Evolutionary conservation across 129 eudicot genomes (phyloP).

Genomic region (Chrysanthemum seticuspe): DNA sequence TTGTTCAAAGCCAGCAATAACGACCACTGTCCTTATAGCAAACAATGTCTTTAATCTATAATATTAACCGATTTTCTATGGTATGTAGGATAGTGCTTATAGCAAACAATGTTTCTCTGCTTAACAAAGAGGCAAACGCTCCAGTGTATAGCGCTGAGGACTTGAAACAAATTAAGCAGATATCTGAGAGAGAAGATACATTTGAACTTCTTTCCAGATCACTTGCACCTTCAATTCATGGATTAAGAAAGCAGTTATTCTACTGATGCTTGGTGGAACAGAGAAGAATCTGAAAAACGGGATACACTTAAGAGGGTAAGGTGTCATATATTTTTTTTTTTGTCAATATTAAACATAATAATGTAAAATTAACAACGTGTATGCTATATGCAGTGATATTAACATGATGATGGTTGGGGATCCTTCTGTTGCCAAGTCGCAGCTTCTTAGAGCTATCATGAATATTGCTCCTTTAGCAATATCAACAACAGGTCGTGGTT

Average conservation of each 20-base stretch:
- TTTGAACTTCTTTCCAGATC: constrained; percentile 88
- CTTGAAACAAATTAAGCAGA: constrained; percentile 64
- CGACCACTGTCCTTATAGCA: constrained; percentile 72
- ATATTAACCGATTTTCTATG: constrained; percentile 16
- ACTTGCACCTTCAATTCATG: constrained; percentile 95
- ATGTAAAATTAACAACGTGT: background rate
- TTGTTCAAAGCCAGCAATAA: constrained; percentile 7
- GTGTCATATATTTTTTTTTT: background rate
- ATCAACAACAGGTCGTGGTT: constrained; percentile 98
- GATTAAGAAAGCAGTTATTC: constrained; percentile 91
- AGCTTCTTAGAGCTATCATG: constrained; percentile 95
- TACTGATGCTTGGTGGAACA: constrained; percentile 93
- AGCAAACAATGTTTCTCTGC: constrained; percentile 81
- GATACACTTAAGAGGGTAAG: constrained; percentile 92
- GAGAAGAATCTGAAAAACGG: constrained; percentile 96
- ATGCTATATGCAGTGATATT: constrained; percentile 59
- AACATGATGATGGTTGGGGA: constrained; percentile 99
- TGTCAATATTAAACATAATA: background rate
- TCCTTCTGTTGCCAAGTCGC: constrained; percentile 98
- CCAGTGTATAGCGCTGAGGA: constrained; percentile 74
- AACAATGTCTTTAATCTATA: constrained; percentile 53
- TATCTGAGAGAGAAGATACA: constrained; percentile 82
- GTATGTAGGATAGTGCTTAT: constrained; percentile 83
- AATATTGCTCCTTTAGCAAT: constrained; percentile 96
- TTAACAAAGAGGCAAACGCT: constrained; percentile 88